Percentiles rank a stretch among this genome's conserved stretches.
Evolutionary conservation across 129 eudicot genomes (phyloP).

Genomic region (Tanacetum coccineum): DNA sequence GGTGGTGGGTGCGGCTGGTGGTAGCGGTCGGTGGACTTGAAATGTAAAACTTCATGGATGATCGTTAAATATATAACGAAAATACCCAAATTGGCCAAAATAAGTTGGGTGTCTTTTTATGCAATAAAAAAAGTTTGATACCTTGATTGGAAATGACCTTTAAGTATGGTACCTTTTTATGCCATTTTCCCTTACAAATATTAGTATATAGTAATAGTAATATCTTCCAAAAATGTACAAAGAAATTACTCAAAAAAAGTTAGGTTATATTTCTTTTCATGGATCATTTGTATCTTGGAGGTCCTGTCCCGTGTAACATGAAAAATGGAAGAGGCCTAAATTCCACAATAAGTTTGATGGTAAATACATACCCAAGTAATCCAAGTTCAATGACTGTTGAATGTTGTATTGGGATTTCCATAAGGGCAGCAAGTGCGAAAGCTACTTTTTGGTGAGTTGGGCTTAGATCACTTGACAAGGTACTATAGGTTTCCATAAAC

Average conservation of each 20-base stretch:
- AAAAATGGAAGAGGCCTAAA: background rate
- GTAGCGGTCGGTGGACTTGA: too few species aligned
- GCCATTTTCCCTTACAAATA: too few species aligned
- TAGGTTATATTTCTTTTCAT: background rate
- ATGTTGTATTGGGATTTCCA: constrained; percentile 82
- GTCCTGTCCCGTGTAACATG: background rate
- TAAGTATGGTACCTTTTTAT: too few species aligned
- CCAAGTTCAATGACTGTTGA: constrained; percentile 49
- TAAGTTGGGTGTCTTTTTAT: too few species aligned
- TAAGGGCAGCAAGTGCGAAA: constrained; percentile 81
- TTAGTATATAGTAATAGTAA: background rate
- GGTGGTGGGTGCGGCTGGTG: too few species aligned
- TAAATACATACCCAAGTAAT: constrained; percentile 57
- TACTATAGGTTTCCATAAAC: too few species aligned
- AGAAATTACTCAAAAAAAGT: background rate
- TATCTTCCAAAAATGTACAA: background rate
- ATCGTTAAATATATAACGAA: too few species aligned
- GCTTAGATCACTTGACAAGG: constrained; percentile 50
- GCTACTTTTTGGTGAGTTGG: constrained; percentile 58
- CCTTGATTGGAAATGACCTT: too few species aligned
- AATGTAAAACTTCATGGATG: too few species aligned
- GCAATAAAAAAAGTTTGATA: too few species aligned
- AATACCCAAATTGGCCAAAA: too few species aligned
- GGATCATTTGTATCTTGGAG: constrained; percentile 3
- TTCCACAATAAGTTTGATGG: constrained; percentile 15